Evolutionary conservation across 2,329 filamentous ascomycete species (phyloP).

Genomic region (Chaetomium olivaceum): DNA sequence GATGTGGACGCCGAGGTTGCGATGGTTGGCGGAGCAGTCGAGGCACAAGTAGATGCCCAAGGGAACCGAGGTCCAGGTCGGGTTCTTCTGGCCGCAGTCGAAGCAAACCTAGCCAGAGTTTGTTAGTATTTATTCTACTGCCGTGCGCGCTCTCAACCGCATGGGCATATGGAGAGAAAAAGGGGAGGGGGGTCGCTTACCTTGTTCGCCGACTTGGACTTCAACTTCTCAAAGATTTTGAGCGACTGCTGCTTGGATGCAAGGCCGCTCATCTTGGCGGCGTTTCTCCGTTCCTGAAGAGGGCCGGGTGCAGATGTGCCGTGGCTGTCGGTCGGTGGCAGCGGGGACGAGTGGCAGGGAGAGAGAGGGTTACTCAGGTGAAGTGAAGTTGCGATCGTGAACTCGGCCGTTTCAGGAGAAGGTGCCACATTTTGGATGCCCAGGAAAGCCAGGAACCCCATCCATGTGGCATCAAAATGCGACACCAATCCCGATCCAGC

Average conservation of each 20-base stretch:
- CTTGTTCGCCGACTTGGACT: slow-evolving; percentile 92
- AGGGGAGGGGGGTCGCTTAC: slow-evolving; percentile 47
- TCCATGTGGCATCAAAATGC: slow-evolving; percentile 38
- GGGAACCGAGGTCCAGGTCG: slow-evolving; percentile 96
- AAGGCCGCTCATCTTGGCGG: slow-evolving; percentile 60
- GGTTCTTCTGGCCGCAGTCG: slow-evolving; percentile 96
- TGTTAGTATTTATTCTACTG: slow-evolving; percentile 27
- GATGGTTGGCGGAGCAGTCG: slow-evolving; percentile 95
- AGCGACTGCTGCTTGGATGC: slow-evolving; percentile 94
- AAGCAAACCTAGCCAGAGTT: slow-evolving; percentile 75
- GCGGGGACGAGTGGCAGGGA: not conserved
- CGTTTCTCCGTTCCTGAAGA: slow-evolving; percentile 7
- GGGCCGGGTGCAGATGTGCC: not conserved
- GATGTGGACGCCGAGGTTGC: slow-evolving; percentile 97
- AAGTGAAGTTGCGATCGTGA: not conserved
- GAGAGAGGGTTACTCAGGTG: too few species aligned
- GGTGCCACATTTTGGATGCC: slow-evolving; percentile 36
- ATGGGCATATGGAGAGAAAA: not conserved
- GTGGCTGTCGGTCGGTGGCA: not conserved
- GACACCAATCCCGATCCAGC: slow-evolving; percentile 41
- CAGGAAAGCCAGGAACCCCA: slow-evolving; percentile 29
- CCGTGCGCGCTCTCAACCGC: not conserved
- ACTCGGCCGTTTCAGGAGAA: slow-evolving; percentile 38
- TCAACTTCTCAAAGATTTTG: slow-evolving; percentile 97
- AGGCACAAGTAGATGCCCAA: slow-evolving; percentile 98